Conservation (phyloP, 306 rosid species). For the Senna siamea region DNA sequence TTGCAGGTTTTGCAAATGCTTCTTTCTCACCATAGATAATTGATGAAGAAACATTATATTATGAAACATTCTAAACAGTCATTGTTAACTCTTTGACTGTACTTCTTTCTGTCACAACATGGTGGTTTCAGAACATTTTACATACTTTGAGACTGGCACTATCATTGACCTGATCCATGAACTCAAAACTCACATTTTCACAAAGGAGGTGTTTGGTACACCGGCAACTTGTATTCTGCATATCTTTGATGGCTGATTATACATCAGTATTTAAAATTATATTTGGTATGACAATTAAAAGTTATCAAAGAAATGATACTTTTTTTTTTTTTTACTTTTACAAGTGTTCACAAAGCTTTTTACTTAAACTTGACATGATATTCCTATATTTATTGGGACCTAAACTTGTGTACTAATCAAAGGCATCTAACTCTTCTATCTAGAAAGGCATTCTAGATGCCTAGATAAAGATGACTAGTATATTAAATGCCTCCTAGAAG, state of each 20-base stretch:
- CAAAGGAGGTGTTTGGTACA: background rate
- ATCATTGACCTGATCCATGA: background rate
- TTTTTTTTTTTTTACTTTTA: too few relatives aligned
- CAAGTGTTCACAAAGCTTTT: background rate
- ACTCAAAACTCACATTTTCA: background rate
- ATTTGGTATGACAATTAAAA: background rate
- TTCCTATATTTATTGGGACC: background rate
- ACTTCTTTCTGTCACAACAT: background rate
- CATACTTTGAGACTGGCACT: background rate
- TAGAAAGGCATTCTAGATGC: background rate
- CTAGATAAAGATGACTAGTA: background rate
- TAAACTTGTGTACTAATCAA: background rate
- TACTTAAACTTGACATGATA: background rate
- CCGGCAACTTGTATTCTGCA: background rate
- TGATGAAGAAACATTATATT: background rate
- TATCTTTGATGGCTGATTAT: too few relatives aligned
- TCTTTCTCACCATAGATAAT: too few relatives aligned
- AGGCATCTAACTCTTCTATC: background rate
- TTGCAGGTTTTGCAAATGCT: too few relatives aligned
- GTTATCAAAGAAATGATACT: too few relatives aligned
- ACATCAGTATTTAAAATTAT: background rate
- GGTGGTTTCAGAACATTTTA: constrained; percentile 15
- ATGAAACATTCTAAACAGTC: constrained; percentile 24
- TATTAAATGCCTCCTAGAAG: background rate
- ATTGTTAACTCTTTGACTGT: background rate